Percentiles rank a stretch among this genome's conserved stretches.
Conservation (phyloP, 805 yeast species). For the Ogataea nitratoaversa region DNA sequence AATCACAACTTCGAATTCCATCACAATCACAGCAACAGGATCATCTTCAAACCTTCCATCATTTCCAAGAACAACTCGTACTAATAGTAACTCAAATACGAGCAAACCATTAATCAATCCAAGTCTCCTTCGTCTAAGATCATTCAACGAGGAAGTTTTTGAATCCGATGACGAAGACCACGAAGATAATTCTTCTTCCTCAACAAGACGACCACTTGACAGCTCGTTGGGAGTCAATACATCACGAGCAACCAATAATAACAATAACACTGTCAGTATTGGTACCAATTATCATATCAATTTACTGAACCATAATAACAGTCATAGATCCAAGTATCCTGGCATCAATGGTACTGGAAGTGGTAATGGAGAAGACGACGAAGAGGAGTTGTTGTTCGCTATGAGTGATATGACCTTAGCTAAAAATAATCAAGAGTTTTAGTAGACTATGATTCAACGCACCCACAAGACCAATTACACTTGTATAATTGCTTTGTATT, state of each 20-base stretch:
- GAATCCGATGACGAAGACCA: conserved; percentile 32
- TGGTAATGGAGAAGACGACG: conserved; percentile 45
- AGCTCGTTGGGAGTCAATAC: background rate
- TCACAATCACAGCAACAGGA: no score
- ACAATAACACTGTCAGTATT: no score
- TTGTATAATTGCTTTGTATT: background rate
- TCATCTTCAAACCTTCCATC: background rate
- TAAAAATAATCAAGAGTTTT: conserved; percentile 24
- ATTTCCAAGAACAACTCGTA: background rate
- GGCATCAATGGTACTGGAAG: conserved; percentile 2
- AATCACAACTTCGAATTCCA: background rate
- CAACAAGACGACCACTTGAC: background rate
- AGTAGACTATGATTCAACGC: background rate
- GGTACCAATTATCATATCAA: conserved; percentile 1
- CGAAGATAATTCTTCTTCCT: conserved; percentile 10
- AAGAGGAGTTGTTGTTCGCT: conserved; percentile 62
- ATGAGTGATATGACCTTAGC: conserved; percentile 65
- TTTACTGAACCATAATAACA: conserved; percentile 3
- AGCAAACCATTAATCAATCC: conserved; percentile 13
- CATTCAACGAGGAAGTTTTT: conserved; percentile 30
- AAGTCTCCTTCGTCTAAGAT: conserved; percentile 26
- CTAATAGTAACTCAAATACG: background rate
- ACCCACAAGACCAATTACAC: no score
- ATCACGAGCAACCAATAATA: no score
- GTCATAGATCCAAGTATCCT: conserved; percentile 1